Evolutionary conservation across 257 asterid genomes (phyloP).

Genomic region (Haberlea rhodopensis): DNA sequence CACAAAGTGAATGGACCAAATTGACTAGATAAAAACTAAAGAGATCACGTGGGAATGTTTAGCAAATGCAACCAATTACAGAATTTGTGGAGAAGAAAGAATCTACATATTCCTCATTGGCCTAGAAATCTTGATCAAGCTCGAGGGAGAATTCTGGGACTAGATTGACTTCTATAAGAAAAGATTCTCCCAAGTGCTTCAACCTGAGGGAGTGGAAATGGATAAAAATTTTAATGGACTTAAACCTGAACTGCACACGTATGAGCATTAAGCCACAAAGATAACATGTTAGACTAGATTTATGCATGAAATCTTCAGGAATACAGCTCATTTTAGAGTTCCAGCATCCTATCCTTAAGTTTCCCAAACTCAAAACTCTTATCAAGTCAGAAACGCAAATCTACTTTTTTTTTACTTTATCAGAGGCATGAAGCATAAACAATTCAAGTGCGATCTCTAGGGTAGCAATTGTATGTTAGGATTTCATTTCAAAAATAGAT

Average conservation of each 20-base stretch:
- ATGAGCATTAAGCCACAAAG: slow-evolving; percentile 11
- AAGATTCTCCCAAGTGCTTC: too few species aligned
- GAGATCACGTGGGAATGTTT: background rate
- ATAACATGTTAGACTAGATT: background rate
- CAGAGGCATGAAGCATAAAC: slow-evolving; percentile 18
- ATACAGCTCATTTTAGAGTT: slow-evolving; percentile 14
- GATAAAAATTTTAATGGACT: background rate
- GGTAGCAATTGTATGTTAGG: too few species aligned
- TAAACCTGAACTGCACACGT: background rate
- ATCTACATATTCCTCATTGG: background rate
- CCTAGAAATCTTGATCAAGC: background rate
- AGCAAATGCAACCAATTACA: background rate
- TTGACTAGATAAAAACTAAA: background rate
- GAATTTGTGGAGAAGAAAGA: too few species aligned
- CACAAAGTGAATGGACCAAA: background rate
- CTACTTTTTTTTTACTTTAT: slow-evolving; percentile 1
- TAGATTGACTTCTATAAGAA: too few species aligned
- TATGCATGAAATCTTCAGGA: slow-evolving; percentile 9
- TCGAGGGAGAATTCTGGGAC: background rate
- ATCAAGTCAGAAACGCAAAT: slow-evolving; percentile 13
- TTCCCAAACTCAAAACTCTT: slow-evolving; percentile 19
- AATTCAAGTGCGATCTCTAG: background rate
- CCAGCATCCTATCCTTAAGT: slow-evolving; percentile 5
- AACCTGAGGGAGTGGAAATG: background rate
- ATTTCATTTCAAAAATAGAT: too few species aligned